Evolutionary conservation across 192 early-diverging fungal species (phyloP), one percentile per base, ranked within the genome.

Genomic region (Thamnidium elegans): DNA sequence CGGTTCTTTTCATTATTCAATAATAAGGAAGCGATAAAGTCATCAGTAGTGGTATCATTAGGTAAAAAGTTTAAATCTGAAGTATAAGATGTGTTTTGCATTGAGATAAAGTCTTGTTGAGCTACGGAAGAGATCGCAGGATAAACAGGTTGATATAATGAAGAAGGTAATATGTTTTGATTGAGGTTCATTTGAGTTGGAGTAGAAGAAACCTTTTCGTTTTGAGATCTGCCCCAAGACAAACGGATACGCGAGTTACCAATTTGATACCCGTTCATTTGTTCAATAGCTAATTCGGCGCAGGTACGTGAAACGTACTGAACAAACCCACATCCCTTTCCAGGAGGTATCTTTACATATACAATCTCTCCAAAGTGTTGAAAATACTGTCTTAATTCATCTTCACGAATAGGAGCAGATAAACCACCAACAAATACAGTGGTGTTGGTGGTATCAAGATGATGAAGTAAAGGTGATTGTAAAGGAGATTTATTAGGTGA

Each of bases 391-490:
- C 85, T 73, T 63, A 99, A 80, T 58, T 99, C 96, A 58, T 94
- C 90, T 65, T 97, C 95, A 31, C 84, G 81, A 19, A 92, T 88
- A 10, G 50, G 42, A 11, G 88, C 81, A 47, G 83, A 89, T 6
- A 99, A 78, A 2, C 95, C 95, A 17, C 96, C 96, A n/a, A 99
- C 94, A 81, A 99, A 99, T 19, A 99, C 93, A 1, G 96, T 99
- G 4, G 95, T 97, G 77, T 95, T 96, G 7, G 19, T 87, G 43
- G 86, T 53, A 93, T 93, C 69, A 94, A 92, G 52, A 74, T 86
- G 61, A 48, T 48, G 46, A 9, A 39, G 9, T 1, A 72, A 54
- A 42, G 79, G 81, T n/a, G 74, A 48, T 23, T 66, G 68, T 34
- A 84, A 79, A 21, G 90, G 79, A 48, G 82, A 87, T 54, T 95